Conservation (phyloP, 2,329 filamentous ascomycete species). For the Hymenoscyphus fraxineus region DNA sequence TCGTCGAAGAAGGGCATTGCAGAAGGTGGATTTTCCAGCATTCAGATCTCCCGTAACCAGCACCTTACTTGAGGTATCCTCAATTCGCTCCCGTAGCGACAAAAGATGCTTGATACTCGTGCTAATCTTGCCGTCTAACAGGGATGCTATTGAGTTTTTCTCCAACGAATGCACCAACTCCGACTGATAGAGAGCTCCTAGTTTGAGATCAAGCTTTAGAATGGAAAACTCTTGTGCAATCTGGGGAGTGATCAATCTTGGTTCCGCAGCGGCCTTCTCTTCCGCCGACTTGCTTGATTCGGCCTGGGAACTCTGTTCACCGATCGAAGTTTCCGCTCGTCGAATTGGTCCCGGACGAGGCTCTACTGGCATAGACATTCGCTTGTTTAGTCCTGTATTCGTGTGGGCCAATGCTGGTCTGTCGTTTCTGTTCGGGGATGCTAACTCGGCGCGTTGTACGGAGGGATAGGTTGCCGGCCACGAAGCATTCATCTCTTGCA, state of each 20-base stretch:
- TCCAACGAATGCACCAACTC: conserved; percentile 94
- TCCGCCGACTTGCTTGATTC: conserved; percentile 75
- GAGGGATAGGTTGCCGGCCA: conserved; percentile 97
- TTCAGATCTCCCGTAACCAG: conserved; percentile 94
- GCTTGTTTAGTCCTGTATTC: conserved; percentile 46
- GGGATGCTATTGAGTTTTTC: conserved; percentile 82
- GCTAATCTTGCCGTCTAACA: conserved; percentile 90
- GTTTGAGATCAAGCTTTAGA: conserved; percentile 88
- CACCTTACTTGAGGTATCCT: conserved; percentile 96
- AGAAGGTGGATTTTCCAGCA: conserved; percentile 97
- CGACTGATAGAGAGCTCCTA: conserved; percentile 79
- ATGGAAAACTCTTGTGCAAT: conserved; percentile 96
- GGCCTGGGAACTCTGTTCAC: conserved; percentile 49
- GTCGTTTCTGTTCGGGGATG: conserved; percentile 44
- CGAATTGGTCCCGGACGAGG: conserved; percentile 51
- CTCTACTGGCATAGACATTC: conserved; percentile 31
- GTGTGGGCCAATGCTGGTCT: conserved; percentile 63
- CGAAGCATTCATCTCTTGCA: conserved; percentile 83
- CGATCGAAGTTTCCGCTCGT: conserved; percentile 70
- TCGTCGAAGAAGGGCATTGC: conserved; percentile 88
- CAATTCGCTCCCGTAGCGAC: conserved; percentile 84
- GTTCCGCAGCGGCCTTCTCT: conserved; percentile 60
- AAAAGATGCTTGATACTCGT: conserved; percentile 89
- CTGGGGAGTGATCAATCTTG: conserved; percentile 82
- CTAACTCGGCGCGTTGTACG: conserved; percentile 57